Evolutionary conservation across 345 rosid genomes (phyloP), one percentile per base, ranked within the genome.

Genomic region (Syzygium aqueum): DNA sequence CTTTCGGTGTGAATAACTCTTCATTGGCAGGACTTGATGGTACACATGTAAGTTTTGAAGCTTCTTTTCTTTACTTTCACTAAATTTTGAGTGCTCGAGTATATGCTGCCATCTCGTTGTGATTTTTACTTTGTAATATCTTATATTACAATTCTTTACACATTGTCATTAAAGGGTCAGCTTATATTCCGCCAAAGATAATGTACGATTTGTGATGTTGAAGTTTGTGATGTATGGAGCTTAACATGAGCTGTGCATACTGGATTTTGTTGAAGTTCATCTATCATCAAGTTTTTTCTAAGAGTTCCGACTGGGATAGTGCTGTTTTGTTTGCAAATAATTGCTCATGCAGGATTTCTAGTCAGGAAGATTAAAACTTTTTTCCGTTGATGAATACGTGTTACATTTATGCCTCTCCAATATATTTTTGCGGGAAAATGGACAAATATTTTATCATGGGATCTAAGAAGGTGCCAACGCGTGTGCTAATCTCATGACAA

Each of bases 11-110:
- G 88, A 97, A 97, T 87, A 98, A 97, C 91, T 97, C 99, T 94
- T 97, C 99, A 14, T 92, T 96, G 90, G 98, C 98, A 86, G 99
- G 99, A 87, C 97, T 94, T 87, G 98, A 95, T 93, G 99, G 99
- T 86, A 93, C 91, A 63, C 97, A 94, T 84, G 98, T 97, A 95
- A 89, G 99, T 90, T 63, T 87, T 85, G 63, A 12, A 84, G 85
- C 53, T 80, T 87, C 87, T 80, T 61, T 82, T 37, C 50, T 40
- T 53, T 87, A 40, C 53, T 84, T 83, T 52, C 23, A 43, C 40
- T 28, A 57, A 40, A 22, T 52, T 63, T 86, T 52, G 37, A 21
- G 59, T 73, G 83, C n/a, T 84, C 21, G 21, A 53, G 80, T 30
- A 84, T 84, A 52, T 84, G 59, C 85, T 52, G 85, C 85, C 46